phyloP scores from a whole-genome alignment of 1,284 basidiomycete species.

The Coniferiporia weirii region DNA sequence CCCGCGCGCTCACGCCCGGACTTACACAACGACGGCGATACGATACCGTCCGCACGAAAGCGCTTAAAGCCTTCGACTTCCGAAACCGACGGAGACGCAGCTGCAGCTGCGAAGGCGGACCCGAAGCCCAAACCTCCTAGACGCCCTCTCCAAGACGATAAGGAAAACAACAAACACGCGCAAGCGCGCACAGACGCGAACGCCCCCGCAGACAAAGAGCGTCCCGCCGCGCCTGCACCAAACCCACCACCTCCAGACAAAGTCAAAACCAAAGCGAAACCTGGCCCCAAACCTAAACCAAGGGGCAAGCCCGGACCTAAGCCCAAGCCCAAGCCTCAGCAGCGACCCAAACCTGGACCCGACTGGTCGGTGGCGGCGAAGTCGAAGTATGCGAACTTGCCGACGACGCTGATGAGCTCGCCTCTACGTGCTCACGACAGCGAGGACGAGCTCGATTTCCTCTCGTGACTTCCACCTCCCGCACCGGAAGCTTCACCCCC shows the following conservation, averaged over 20 bases:
- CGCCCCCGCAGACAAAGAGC: too few species aligned
- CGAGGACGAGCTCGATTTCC: conserved; percentile 31
- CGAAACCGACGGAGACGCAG: background rate
- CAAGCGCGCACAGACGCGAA: too few species aligned
- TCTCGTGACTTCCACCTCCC: conserved; percentile 14
- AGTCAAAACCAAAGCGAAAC: background rate
- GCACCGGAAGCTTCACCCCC: too few species aligned
- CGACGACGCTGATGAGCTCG: conserved; percentile 19
- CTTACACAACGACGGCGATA: background rate
- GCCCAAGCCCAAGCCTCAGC: background rate
- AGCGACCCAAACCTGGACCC: too few species aligned
- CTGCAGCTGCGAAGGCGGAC: background rate
- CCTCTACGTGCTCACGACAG: conserved; percentile 21
- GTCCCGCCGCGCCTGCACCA: too few species aligned
- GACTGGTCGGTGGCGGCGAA: background rate
- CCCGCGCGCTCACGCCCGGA: background rate
- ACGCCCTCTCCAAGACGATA: background rate
- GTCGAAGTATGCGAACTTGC: background rate
- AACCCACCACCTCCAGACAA: background rate
- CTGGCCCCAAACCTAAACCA: background rate
- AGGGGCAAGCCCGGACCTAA: background rate
- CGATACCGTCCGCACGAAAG: background rate
- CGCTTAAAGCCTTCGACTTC: background rate
- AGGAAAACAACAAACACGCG: background rate
- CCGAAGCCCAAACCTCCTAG: background rate